Evolutionary conservation across 1,284 basidiomycete genomes (phyloP), one percentile per base, ranked within the genome.

Genomic region (Pseudozyma tsukubaensis): DNA sequence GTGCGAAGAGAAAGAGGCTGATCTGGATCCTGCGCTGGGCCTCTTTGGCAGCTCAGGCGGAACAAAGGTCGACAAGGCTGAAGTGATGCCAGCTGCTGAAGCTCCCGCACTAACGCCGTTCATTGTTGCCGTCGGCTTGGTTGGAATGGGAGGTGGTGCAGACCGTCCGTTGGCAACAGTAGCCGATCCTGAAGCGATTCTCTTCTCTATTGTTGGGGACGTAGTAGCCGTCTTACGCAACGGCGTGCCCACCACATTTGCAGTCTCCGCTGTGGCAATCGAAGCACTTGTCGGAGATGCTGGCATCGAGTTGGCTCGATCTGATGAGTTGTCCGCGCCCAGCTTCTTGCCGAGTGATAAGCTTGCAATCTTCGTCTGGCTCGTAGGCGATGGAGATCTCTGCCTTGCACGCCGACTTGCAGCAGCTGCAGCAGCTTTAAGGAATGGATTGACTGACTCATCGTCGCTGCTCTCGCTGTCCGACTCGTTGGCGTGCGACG

Each of bases 11-110:
- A 61, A 67, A 1, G 72, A 75, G 10, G 61, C 62, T 8, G 72
- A 66, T 39, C 76, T 49, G 16, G 72, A 59, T 6, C 72, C 68
- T 50, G 72, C 44, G 0, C 56, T 58, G 3, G 72, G 76, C 29
- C 73, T 53, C 37, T 59, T 68, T 0, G 76, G 76, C 21, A 76
- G 34, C 19, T 61, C 58, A 2, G 76, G 76, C 29, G 72, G 59
- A 6, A 50, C 50, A 19, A 53, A 49, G n/a, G 49, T 45, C n/a
- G 57, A 50, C 5, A 42, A 14, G 2, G n/a, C 32, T 35, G 54
- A 18, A n/a, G 43, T 47, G 19, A 50, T 45, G n/a, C 47, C 29
- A 16, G 52, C 24, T 16, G 37, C 29, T 13, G 55, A 42, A 4
- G 21, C 36, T 36, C 16, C 43, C 7, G 44, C 47, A 24, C 35